phyloP scores from a whole-genome alignment of 768 basidiomycete species.

The Mycena albidolilacea region DNA sequence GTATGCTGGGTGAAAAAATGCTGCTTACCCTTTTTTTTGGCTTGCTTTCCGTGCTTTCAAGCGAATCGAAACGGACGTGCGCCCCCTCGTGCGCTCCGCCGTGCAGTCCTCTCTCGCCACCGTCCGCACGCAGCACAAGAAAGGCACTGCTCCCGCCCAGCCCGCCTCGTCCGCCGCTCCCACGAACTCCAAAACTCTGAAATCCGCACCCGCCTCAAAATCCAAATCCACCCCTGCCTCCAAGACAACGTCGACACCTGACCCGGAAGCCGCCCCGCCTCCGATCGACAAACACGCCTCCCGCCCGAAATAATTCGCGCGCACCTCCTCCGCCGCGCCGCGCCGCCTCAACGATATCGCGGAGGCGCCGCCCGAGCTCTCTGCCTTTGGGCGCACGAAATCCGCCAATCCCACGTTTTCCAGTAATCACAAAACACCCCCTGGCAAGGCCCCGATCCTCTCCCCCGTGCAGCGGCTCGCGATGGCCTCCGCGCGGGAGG shows the following conservation, averaged over 20 bases:
- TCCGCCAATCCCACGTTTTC: too few relatives aligned
- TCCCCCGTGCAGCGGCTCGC: too few relatives aligned
- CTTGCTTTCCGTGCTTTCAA: constrained; percentile 49
- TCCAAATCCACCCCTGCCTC: not conserved
- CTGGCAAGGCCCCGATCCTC: too few relatives aligned
- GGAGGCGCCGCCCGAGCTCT: constrained; percentile 76
- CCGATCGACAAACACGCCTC: constrained; percentile 35
- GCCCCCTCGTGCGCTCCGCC: constrained; percentile 73
- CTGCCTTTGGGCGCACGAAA: constrained; percentile 42
- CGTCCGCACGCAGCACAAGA: constrained; percentile 60
- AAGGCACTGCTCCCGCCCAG: constrained; percentile 42
- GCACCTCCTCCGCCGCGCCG: constrained; percentile 56
- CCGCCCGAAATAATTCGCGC: constrained; percentile 45
- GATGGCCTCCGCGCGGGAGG: not conserved
- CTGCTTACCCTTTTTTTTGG: too few relatives aligned
- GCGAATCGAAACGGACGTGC: constrained; percentile 82
- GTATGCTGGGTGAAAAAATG: too few relatives aligned
- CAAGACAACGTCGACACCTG: too few relatives aligned
- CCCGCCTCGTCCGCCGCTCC: not conserved
- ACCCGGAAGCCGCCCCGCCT: constrained; percentile 27
- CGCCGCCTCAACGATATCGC: constrained; percentile 81
- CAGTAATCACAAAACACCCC: too few relatives aligned
- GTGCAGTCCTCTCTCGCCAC: constrained; percentile 70
- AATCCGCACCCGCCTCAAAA: not conserved
- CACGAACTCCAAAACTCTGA: too few relatives aligned